These are phyloP conservation scores for Phytophthora nicotianae DNA, from an alignment of 352 stramenopile genomes.

Conservation along the genomic window DNA sequence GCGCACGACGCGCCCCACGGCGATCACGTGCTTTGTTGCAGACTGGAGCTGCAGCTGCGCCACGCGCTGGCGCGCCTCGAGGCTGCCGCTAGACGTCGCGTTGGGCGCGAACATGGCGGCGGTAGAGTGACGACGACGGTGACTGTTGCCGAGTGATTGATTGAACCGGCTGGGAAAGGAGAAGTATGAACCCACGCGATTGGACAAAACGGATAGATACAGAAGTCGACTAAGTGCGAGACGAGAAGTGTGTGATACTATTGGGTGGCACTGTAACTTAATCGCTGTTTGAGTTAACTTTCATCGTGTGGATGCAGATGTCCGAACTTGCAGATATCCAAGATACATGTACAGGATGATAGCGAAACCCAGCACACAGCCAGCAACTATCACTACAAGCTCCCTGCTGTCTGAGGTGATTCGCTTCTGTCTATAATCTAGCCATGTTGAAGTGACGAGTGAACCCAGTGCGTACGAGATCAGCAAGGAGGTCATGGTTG, in stretches of 20 bases:
- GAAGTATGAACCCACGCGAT: neutral
- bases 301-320: too few relatives aligned
- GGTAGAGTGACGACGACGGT: constrained; percentile 4
- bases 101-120: constrained; percentile 27
- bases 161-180: constrained; percentile 11
- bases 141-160: constrained; percentile 8
- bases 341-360: too few relatives aligned
- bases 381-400: too few relatives aligned
- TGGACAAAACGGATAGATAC: neutral
- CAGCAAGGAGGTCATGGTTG: too few relatives aligned
- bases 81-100: constrained; percentile 28
- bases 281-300: too few relatives aligned
- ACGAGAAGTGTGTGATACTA: neutral
- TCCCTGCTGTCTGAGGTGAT: too few relatives aligned
- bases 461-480: too few relatives aligned
- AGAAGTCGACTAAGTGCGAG: neutral
- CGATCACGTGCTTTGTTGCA: constrained; percentile 52
- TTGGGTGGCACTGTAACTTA: too few relatives aligned
- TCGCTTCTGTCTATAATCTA: too few relatives aligned
- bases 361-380: too few relatives aligned
- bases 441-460: too few relatives aligned
- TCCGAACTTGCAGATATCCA: too few relatives aligned
- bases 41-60: constrained; percentile 43
- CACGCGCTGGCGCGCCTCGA: constrained; percentile 34
- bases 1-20: constrained; percentile 46